Conservation (phyloP, 1,284 basidiomycete genomes). For the Heterobasidion occidentale region DNA sequence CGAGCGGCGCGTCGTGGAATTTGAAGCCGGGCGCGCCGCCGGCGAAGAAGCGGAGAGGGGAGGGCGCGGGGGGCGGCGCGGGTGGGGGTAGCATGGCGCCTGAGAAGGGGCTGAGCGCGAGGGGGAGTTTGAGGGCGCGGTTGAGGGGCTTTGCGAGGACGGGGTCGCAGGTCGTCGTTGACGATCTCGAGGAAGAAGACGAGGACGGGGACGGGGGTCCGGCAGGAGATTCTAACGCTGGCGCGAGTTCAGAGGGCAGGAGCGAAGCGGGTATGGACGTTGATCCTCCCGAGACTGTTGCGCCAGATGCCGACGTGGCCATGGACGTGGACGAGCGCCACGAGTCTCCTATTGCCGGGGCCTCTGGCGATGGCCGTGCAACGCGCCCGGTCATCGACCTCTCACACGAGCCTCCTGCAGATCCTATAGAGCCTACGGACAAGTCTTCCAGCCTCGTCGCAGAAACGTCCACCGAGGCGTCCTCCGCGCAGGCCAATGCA, state of each 20-base stretch:
- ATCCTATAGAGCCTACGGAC: background rate
- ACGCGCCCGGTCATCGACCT: conserved; percentile 16
- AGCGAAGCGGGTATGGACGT: conserved; percentile 5
- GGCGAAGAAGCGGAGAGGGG: conserved; percentile 15
- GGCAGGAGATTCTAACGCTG: background rate
- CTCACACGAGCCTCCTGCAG: conserved; percentile 18
- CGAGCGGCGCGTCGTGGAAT: conserved; percentile 39
- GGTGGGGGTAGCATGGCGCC: conserved; percentile 14
- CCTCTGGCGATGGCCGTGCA: background rate
- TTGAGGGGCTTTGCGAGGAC: conserved; percentile 46
- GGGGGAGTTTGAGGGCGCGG: conserved; percentile 31
- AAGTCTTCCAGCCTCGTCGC: conserved; percentile 1
- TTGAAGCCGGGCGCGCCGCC: conserved; percentile 17
- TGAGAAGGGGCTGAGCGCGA: conserved; percentile 15
- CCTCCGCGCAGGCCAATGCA: background rate
- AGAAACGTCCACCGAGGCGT: background rate
- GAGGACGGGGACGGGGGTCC: conserved; percentile 14
- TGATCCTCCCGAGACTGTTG: background rate
- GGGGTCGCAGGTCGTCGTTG: conserved; percentile 27
- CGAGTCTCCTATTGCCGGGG: conserved; percentile 1
- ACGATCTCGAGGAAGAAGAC: conserved; percentile 14
- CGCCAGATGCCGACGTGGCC: background rate
- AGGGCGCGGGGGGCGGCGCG: conserved; percentile 10
- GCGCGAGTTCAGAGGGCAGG: background rate
- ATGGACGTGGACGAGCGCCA: conserved; percentile 12